Conservation (phyloP, 2,329 filamentous ascomycete genomes). For the Neonectria neomacrospora region DNA sequence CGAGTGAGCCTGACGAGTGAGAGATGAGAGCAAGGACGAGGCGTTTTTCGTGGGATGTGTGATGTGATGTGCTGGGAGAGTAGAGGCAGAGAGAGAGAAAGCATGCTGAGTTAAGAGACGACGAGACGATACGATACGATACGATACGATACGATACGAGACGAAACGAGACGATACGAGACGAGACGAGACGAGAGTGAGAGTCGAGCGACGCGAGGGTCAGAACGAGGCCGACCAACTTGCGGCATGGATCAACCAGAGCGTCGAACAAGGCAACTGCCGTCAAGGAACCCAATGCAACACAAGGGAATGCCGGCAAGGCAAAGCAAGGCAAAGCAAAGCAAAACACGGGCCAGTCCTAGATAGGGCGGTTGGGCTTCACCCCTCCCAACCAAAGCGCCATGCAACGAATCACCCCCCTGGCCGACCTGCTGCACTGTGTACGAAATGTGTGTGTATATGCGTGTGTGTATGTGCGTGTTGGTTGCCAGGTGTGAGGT, state of each 20-base stretch:
- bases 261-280: slow-evolving; percentile 8
- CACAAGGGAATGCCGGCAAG: neutral
- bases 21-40: neutral
- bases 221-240: neutral
- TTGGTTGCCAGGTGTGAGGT: neutral
- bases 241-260: neutral
- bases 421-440: slow-evolving; percentile 4
- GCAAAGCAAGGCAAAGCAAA: neutral
- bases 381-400: slow-evolving; percentile 9
- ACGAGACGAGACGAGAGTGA: neutral
- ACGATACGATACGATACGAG: neutral
- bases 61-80: neutral
- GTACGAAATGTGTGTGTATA: slow-evolving; percentile 2
- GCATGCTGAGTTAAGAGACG: neutral
- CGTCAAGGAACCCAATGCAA: slow-evolving; percentile 10
- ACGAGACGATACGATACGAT: neutral
- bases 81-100: neutral
- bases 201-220: neutral
- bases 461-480: neutral
- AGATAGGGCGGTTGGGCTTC: slow-evolving; percentile 12
- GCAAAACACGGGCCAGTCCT: neutral
- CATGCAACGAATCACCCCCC: slow-evolving; percentile 6
- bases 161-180: neutral
- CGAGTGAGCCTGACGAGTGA: slow-evolving; percentile 5
- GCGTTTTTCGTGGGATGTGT: neutral